phyloP scores from a whole-genome alignment of 1,284 basidiomycete genomes.

The Lignosus rhinocerotis region DNA sequence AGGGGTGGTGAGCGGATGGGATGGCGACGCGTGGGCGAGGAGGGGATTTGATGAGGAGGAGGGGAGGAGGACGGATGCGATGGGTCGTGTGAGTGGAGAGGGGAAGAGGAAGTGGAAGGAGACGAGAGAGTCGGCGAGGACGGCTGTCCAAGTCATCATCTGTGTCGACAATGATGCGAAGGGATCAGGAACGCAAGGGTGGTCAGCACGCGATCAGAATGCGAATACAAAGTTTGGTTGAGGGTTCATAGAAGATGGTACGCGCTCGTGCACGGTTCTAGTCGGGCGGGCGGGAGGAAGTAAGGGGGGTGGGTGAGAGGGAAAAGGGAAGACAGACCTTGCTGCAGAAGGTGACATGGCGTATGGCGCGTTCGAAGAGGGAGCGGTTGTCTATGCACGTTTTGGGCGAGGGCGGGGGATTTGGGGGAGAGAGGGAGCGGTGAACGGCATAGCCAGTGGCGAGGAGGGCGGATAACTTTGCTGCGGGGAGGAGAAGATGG shows the following conservation, averaged over 20 bases:
- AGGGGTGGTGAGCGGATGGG: slow-evolving; percentile 7
- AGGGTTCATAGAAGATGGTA: no score
- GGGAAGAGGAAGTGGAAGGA: slow-evolving; percentile 25
- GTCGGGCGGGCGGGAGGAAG: no score
- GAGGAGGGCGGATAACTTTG: slow-evolving; percentile 28
- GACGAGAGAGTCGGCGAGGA: slow-evolving; percentile 28
- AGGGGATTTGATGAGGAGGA: background rate
- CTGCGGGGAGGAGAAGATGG: slow-evolving; percentile 1
- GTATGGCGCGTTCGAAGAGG: slow-evolving; percentile 33
- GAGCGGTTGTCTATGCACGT: slow-evolving; percentile 27
- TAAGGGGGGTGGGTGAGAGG: background rate
- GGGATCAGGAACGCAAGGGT: background rate
- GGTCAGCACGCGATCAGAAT: background rate
- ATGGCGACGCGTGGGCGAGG: background rate
- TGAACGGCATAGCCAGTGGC: slow-evolving; percentile 29
- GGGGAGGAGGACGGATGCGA: slow-evolving; percentile 18
- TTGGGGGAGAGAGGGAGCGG: slow-evolving; percentile 31
- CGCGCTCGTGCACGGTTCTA: no score
- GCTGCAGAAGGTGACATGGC: slow-evolving; percentile 33
- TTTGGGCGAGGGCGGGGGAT: slow-evolving; percentile 29
- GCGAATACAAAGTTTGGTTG: no score
- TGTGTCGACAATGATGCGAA: no score
- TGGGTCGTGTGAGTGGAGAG: slow-evolving; percentile 15
- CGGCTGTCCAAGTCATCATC: slow-evolving; percentile 31
- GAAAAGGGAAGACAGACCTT: slow-evolving; percentile 25